A percentile compares a stretch with the other conserved stretches of the same genome.
Conservation (phyloP, 106 monocot genomes). For the Ottelia alismoides region DNA sequence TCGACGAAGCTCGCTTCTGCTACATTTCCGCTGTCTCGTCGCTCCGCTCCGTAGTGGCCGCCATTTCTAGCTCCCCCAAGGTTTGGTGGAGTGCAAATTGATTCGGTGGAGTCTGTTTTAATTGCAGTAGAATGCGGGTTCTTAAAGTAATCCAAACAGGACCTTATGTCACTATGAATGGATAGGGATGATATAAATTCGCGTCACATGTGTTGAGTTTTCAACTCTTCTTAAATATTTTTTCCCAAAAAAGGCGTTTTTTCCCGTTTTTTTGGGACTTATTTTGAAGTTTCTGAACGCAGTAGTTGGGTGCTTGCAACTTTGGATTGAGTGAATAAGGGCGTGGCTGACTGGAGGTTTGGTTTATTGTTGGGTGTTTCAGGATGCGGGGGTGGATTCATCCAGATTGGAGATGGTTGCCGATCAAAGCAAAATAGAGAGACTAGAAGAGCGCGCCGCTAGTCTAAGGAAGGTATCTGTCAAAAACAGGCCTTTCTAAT, state of each 20-base stretch:
- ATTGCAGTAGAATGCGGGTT: no score
- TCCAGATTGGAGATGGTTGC: constrained; percentile 11
- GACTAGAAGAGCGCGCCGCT: constrained; percentile 51
- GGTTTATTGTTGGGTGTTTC: background rate
- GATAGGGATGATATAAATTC: no score
- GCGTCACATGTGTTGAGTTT: background rate
- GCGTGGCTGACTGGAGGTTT: background rate
- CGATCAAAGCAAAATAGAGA: constrained; percentile 47
- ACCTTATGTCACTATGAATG: no score
- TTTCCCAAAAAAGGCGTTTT: background rate
- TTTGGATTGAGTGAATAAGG: background rate
- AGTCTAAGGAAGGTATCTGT: constrained; percentile 70
- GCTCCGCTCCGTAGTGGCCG: constrained; percentile 56
- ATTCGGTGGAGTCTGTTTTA: no score
- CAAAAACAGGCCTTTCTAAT: no score
- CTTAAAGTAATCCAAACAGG: no score
- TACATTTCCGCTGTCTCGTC: constrained; percentile 74
- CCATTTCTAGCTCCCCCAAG: constrained; percentile 36
- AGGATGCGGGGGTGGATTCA: constrained; percentile 21
- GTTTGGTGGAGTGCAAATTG: no score
- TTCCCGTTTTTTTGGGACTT: background rate
- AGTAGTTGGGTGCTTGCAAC: background rate
- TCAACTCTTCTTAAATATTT: background rate
- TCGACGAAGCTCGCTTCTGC: constrained; percentile 81
- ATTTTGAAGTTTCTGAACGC: background rate